Conservation (phyloP, 2,329 filamentous ascomycete species). For the Annulohypoxylon truncatum region DNA sequence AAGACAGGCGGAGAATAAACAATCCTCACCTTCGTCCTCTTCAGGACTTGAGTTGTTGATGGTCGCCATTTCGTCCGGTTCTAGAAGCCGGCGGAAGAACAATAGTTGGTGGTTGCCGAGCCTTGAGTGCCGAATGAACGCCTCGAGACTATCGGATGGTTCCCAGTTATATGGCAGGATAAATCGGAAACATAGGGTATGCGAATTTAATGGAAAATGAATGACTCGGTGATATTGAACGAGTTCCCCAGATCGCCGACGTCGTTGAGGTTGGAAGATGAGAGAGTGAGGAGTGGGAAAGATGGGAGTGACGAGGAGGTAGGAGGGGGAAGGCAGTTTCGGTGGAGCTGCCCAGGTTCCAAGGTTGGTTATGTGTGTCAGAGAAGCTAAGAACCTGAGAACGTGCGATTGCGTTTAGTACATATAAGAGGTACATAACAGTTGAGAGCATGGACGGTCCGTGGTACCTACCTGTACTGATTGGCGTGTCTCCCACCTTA, state of each 20-base stretch:
- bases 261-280: not conserved
- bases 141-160: constrained; percentile 8
- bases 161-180: not conserved
- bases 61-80: constrained; percentile 22
- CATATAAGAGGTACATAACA: not conserved
- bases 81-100: not conserved
- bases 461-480: not conserved
- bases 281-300: not conserved
- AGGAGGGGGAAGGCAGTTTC: constrained; percentile 2
- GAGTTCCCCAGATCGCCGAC: not conserved
- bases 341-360: constrained; percentile 1
- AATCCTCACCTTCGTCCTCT: constrained; percentile 36
- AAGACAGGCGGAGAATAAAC: not conserved
- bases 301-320: constrained; percentile 10
- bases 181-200: not conserved
- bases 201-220: not conserved
- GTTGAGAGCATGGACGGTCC: not conserved
- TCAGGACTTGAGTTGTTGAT: constrained; percentile 9
- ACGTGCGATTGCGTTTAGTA: not conserved
- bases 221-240: not conserved
- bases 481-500: constrained; percentile 9
- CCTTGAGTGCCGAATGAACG: constrained; percentile 16
- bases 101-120: not conserved
- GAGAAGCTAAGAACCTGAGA: constrained; percentile 7
- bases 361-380: constrained; percentile 16